These are phyloP conservation scores for Paxillus ammoniavirescens DNA, from an alignment of 768 basidiomycete species.

Conservation along the genomic window DNA sequence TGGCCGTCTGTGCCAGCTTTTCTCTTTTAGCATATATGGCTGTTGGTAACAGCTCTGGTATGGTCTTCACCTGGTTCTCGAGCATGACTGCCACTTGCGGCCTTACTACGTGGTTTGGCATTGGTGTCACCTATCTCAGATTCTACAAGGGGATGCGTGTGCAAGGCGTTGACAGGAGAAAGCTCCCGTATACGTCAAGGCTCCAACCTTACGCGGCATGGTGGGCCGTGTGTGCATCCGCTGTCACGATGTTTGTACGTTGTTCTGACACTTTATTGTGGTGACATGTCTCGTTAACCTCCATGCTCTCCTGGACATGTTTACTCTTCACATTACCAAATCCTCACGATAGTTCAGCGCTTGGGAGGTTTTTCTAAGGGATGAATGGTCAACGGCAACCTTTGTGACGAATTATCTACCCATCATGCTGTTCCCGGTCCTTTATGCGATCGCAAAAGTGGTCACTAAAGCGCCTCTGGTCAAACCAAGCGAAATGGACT, in stretches of 20 bases:
- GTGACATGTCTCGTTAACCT: not conserved
- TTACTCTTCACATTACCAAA: not conserved
- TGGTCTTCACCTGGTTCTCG: slow-evolving; percentile 41
- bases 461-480: slow-evolving; percentile 9
- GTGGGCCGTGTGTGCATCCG: slow-evolving; percentile 31
- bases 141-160: slow-evolving; percentile 45
- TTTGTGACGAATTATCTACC: slow-evolving; percentile 41
- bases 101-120: slow-evolving; percentile 41
- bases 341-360: slow-evolving; percentile 29
- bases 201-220: slow-evolving; percentile 44
- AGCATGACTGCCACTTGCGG: slow-evolving; percentile 35
- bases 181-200: slow-evolving; percentile 43
- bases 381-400: slow-evolving; percentile 32
- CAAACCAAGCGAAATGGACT: slow-evolving; percentile 20
- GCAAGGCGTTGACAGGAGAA: slow-evolving; percentile 47
- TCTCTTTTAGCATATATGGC: slow-evolving; percentile 39
- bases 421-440: slow-evolving; percentile 40
- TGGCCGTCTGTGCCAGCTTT: slow-evolving; percentile 26
- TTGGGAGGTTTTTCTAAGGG: slow-evolving; percentile 36
- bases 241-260: not conserved
- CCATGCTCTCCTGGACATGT: not conserved
- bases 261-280: not conserved
- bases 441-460: slow-evolving; percentile 35
- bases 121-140: slow-evolving; percentile 42
- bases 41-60: slow-evolving; percentile 30